These are phyloP conservation scores for Zea mays DNA, from an alignment of 176 grass and related monocot genomes.

Conservation along the genomic window DNA sequence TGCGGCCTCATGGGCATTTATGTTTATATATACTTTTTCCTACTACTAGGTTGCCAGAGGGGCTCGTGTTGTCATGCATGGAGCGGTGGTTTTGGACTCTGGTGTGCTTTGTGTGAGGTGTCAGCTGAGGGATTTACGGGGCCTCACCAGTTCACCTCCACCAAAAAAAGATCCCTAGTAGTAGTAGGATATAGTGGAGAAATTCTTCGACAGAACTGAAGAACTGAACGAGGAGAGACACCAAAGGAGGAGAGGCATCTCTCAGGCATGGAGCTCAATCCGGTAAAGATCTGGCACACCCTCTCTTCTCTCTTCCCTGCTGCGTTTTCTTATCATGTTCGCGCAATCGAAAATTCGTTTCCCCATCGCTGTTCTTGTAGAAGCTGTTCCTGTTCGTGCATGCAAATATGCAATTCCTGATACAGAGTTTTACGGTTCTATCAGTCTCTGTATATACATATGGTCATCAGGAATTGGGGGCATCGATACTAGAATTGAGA, in stretches of 20 bases:
- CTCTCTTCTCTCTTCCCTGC: too few species aligned
- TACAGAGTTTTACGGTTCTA: neutral
- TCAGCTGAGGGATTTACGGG: conserved; percentile 48
- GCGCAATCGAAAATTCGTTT: neutral
- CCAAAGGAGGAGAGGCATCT: neutral
- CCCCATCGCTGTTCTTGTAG: neutral
- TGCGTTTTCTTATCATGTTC: too few species aligned
- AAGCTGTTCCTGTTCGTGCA: neutral
- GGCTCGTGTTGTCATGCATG: conserved; percentile 38
- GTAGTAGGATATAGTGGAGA: conserved; percentile 2
- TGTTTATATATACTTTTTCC: neutral
- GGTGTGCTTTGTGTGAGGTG: conserved; percentile 46
- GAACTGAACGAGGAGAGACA: neutral
- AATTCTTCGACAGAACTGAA: conserved; percentile 15
- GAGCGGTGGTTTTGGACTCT: conserved; percentile 53
- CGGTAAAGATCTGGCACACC: conserved; percentile 3
- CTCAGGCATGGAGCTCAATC: conserved; percentile 17
- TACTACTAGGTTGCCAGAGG: neutral
- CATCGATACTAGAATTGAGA: neutral
- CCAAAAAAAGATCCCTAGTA: conserved; percentile 24
- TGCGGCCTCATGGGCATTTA: neutral
- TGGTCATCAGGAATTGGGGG: neutral
- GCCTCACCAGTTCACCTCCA: conserved; percentile 13
- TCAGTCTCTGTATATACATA: neutral
- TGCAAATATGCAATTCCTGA: neutral